These are phyloP conservation scores for Agapanthus africanus DNA, from an alignment of 106 monocot genomes.

Conservation along the genomic window DNA sequence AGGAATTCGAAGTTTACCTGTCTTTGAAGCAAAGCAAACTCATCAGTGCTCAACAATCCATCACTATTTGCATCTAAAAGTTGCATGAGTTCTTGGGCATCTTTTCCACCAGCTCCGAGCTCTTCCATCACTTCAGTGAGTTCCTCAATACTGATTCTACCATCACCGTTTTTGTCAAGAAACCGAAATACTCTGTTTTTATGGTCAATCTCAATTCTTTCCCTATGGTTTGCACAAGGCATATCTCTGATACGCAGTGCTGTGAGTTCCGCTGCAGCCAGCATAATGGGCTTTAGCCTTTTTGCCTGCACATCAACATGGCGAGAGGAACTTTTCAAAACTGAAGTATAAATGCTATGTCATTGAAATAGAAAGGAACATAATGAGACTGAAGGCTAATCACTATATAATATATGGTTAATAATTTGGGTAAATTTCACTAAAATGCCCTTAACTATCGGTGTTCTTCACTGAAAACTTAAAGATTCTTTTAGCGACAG, in stretches of 20 bases:
- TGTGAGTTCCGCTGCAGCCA: constrained; percentile 91
- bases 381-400: neutral
- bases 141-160: constrained; percentile 90
- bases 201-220: constrained; percentile 24
- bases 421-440: neutral
- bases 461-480: too few species aligned
- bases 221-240: constrained; percentile 31
- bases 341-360: neutral
- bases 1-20: constrained; percentile 42
- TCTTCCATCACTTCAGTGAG: constrained; percentile 86
- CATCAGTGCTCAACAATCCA: constrained; percentile 87
- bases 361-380: neutral
- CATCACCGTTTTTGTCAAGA: constrained; percentile 95
- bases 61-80: constrained; percentile 88
- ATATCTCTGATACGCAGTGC: constrained; percentile 79
- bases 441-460: too few species aligned
- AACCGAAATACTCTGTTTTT: constrained; percentile 48
- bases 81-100: constrained; percentile 85
- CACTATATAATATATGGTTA: constrained; percentile 1
- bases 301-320: constrained; percentile 48
- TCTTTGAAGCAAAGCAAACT: constrained; percentile 77
- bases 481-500: too few species aligned
- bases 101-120: constrained; percentile 77
- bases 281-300: constrained; percentile 69
- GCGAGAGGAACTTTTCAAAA: neutral